phyloP scores from a whole-genome alignment of 2,329 filamentous ascomycete species.

The Diaporthe longicolla region DNA sequence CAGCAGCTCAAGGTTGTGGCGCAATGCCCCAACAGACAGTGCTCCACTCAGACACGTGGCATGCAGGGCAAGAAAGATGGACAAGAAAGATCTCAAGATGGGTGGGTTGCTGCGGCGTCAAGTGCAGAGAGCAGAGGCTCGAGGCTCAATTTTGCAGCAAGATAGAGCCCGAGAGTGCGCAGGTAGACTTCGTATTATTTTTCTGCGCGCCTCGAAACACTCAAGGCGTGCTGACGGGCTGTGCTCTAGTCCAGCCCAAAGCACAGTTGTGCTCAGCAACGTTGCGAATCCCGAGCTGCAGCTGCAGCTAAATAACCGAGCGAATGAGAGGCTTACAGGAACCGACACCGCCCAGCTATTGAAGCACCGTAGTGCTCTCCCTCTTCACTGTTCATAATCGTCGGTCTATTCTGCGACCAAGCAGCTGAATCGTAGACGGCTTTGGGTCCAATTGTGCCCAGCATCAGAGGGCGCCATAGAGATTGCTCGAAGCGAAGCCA shows the following conservation, averaged over 20 bases:
- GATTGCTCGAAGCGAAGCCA: neutral
- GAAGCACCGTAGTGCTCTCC: conserved; percentile 10
- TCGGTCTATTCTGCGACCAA: neutral
- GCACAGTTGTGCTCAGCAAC: conserved; percentile 18
- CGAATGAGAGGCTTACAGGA: neutral
- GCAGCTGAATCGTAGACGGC: neutral
- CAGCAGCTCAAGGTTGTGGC: too few species aligned
- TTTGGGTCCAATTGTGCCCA: neutral
- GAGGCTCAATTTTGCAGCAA: too few species aligned
- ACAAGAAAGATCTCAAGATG: too few species aligned
- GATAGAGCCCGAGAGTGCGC: too few species aligned
- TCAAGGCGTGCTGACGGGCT: neutral
- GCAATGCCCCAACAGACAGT: too few species aligned
- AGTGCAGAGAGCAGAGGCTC: too few species aligned
- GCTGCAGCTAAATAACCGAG: neutral
- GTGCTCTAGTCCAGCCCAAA: neutral
- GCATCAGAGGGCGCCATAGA: too few species aligned
- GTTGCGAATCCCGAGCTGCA: neutral
- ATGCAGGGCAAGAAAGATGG: too few species aligned
- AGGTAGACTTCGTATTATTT: too few species aligned
- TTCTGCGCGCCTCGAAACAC: too few species aligned
- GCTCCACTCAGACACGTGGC: too few species aligned
- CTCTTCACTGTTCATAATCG: neutral
- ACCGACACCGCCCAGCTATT: neutral
- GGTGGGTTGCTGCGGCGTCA: too few species aligned